A percentile compares a stretch with the other conserved stretches of the same genome.
Conservation (phyloP, 2,329 filamentous ascomycete genomes). For the Alternaria angustiovoidea region DNA sequence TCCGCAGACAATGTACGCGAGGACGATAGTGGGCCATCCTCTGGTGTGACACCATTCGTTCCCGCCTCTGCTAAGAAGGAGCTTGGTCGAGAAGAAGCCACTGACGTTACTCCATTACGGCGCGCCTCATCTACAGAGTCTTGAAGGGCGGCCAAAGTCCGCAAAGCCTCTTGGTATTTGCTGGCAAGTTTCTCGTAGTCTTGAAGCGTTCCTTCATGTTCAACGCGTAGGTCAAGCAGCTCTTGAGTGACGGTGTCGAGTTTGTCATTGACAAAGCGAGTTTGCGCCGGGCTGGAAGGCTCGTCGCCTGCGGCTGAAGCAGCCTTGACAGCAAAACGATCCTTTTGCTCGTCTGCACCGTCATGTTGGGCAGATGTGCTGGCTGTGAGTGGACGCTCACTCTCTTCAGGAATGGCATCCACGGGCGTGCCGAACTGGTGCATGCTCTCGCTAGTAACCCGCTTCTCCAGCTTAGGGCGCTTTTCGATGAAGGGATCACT, state of each 20-base stretch:
- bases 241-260: constrained; percentile 91
- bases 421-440: constrained; percentile 45
- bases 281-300: constrained; percentile 77
- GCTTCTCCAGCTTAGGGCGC: constrained; percentile 33
- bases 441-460: constrained; percentile 33
- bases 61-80: constrained; percentile 86
- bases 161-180: constrained; percentile 91
- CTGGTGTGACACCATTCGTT: constrained; percentile 72
- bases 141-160: constrained; percentile 82
- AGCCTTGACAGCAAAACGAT: constrained; percentile 20
- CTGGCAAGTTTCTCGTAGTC: constrained; percentile 83
- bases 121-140: constrained; percentile 82
- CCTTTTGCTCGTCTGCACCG: constrained; percentile 22
- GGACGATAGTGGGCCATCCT: constrained; percentile 74
- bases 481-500: constrained; percentile 47
- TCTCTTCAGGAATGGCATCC: constrained; percentile 49
- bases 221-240: constrained; percentile 85
- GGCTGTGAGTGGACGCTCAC: constrained; percentile 42
- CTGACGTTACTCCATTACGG: constrained; percentile 62
- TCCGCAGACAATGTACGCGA: constrained; percentile 94
- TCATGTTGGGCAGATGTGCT: constrained; percentile 24
- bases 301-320: constrained; percentile 50
- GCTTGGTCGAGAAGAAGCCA: constrained; percentile 68
- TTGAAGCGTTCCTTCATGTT: constrained; percentile 83
- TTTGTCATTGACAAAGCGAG: constrained; percentile 88